Base-by-base conservation (phyloP, 2,329 filamentous ascomycete genomes). In the Colletotrichum sp. region DNA sequence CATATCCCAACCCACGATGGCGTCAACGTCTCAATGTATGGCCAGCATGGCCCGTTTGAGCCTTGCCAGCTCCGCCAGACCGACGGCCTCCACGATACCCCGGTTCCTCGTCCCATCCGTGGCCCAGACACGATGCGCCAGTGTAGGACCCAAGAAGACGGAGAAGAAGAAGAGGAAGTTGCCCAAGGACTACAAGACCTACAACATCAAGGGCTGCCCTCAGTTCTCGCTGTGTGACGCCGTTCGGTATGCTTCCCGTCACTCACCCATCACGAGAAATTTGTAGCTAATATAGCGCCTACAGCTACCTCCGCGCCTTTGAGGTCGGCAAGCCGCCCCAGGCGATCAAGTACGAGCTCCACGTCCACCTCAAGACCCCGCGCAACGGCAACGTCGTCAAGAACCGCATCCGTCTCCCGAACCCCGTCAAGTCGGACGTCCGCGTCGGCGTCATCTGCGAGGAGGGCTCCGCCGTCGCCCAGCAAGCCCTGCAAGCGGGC, bases 371-470 rank as follows among this genome's bases (percentile, higher is more conserved):
- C 78, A 93, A 93, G 81, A 96, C 96, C 3, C 89, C 92, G 79
- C 96, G 96, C 84, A 96, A 96, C 85, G 96, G 96, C 1, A 94
- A 96, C 21, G 92, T 97, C 10, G 90, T 99, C 79, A 95, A 96
- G 78, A 98, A 95, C 86, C 95, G 95, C 83, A 90, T 99, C 82
- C 93, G 94, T 57, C 93, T 99, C 21, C 97, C 97, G 1, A 94
- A 98, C 84, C 94, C 96, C 6, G 95, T 99, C 79, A 95, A 95
- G 84, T 98, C 95, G 78, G 95, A 98, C 84, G 90, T 96, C 68
- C 93, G 93, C 77, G 96, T 99, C 81, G 97, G 94, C 82, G 97
- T 99, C 72, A 95, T 99, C 79, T 96, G 94, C 83, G 93, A 95
- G n/a, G 94, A 96, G 71, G 93, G 93, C 78, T 96, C 94, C 78